Base-by-base conservation (phyloP, 1,284 basidiomycete species). In the Tilletia setariae region DNA sequence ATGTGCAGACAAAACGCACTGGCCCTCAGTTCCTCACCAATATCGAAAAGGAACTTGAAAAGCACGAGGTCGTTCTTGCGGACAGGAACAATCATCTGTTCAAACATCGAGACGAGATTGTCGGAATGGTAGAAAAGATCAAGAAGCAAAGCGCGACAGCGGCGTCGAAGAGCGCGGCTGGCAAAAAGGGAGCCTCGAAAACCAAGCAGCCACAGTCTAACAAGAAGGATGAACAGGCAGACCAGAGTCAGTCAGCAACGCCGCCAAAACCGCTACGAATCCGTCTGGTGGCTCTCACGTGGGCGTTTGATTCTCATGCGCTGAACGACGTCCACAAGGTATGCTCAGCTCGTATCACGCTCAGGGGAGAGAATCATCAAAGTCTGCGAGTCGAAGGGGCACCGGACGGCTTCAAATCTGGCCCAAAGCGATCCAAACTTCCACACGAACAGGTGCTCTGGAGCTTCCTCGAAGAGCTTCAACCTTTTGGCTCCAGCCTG, bases 401-500 rank as follows among this genome's bases (percentile, higher is more conserved):
- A n/a, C 15, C 42, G n/a, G 46, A 35, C 19, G 7, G n/a, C 28
- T 6, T 30, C 28, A 61, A 25, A 40, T 15, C 56, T 32, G 23
- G 28, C 13, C 19, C 28, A 0, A 32, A 30, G 28, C 1, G 72
- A 66, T 23, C 40, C 71, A 9, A 66, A 68, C 15, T 70, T 64
- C 21, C 56, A 7, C 91, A 98, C 83, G 94, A 97, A 82, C 85
- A 87, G 1, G 88, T 95, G 11, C 84, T 98, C 30, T 89, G 90
- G 87, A 86, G 85, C 81, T 98, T 80, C 64, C 51, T 98, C 65
- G 85, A 85, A 42, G 80, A 86, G 1, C 84, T 86, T 1, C 88
- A 94, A 73, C 87, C 89, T 65, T 89, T 97, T 9, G 84, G 85
- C 11, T 67, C 51, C 2, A 35, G 35, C 0, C 62, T 70, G 28